Base-by-base conservation (phyloP, 805 yeast genomes). In the Wickerhamiella sorbophila region DNA sequence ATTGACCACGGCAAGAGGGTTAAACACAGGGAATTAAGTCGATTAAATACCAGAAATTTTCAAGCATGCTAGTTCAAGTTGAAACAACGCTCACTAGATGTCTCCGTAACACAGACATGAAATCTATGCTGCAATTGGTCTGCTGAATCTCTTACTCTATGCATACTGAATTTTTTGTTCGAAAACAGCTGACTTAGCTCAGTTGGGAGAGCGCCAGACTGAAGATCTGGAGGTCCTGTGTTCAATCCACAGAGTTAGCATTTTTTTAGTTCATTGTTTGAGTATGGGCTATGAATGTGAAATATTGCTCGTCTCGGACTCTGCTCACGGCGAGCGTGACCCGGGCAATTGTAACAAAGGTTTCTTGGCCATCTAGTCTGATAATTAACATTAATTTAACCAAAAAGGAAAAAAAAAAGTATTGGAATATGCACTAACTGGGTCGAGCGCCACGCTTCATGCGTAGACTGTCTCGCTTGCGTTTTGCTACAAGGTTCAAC, bases 221-320 rank as follows among this genome's bases (percentile, higher is more conserved):
- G 64, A 60, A 65, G 68, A 76, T 76, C 82, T 77, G 82, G 72
- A 78, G 84, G 85, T 77, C 82, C 79, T 75, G 83, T 74, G 83
- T 78, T 78, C 84, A 79, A 77, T 75, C 83, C 84, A 74, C 83
- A 75, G 63, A 60, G 60, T 50, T 57, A 64, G 65, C 66, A 62
- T 36, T 40, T 36, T 33, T 45, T 54, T 52, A 51, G 38, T 31
- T 6, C 4, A 4, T 6, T 19, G 14, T 16, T 22, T 24, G 9
- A n/a, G 10, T 16, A 16, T 6, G 20, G 10, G n/a, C 9, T 5
- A 5, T 5, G 22, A 20, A 29, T 14, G 18, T 22, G 5, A 19
- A 5, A 14, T 15, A n/a, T 6, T 24, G n/a, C n/a, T 6, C 38
- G n/a, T 6, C 14, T 18, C 34, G 18, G 5, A 19, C 16, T 37